Conservation (phyloP, 768 basidiomycete genomes). For the Multifurca ochricompacta region DNA sequence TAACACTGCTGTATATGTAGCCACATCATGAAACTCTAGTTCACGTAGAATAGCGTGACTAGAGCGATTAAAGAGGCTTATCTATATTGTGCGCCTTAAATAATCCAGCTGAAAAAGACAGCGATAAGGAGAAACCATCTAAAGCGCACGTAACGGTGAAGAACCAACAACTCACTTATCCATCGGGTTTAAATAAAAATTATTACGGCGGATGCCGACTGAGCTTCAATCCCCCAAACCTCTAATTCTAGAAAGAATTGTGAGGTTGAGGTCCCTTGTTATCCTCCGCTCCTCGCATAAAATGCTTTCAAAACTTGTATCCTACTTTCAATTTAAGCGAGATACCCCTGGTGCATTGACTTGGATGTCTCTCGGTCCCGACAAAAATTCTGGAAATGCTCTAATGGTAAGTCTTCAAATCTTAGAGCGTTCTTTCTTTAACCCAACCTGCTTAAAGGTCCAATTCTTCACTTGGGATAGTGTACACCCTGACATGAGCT, state of each 20-base stretch:
- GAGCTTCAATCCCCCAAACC: slow-evolving; percentile 26
- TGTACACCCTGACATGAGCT: slow-evolving; percentile 48
- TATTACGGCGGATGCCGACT: slow-evolving; percentile 14
- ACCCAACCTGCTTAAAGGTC: slow-evolving; percentile 35
- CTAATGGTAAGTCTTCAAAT: slow-evolving; percentile 46
- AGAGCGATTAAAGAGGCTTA: slow-evolving; percentile 80
- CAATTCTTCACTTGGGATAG: slow-evolving; percentile 87
- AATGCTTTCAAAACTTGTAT: not conserved
- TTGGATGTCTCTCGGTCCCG: slow-evolving; percentile 55
- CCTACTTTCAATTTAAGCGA: not conserved
- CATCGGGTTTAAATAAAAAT: slow-evolving; percentile 21
- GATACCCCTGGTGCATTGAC: slow-evolving; percentile 37
- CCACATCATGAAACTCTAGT: slow-evolving; percentile 85
- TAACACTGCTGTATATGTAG: slow-evolving; percentile 34
- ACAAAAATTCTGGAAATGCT: slow-evolving; percentile 42
- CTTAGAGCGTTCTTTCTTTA: not conserved
- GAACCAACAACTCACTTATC: slow-evolving; percentile 13
- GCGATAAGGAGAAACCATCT: slow-evolving; percentile 40
- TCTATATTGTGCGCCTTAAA: slow-evolving; percentile 40
- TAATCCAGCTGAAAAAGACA: slow-evolving; percentile 52
- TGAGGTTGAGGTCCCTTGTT: no score
- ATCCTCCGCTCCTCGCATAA: no score
- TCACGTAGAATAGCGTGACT: slow-evolving; percentile 58
- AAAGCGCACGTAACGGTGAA: slow-evolving; percentile 38
- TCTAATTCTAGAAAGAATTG: no score